A percentile compares a stretch with the other conserved stretches of the same genome.
phyloP scores from a whole-genome alignment of 371 early-diverging fungal species.

The Mortierella sp. region DNA sequence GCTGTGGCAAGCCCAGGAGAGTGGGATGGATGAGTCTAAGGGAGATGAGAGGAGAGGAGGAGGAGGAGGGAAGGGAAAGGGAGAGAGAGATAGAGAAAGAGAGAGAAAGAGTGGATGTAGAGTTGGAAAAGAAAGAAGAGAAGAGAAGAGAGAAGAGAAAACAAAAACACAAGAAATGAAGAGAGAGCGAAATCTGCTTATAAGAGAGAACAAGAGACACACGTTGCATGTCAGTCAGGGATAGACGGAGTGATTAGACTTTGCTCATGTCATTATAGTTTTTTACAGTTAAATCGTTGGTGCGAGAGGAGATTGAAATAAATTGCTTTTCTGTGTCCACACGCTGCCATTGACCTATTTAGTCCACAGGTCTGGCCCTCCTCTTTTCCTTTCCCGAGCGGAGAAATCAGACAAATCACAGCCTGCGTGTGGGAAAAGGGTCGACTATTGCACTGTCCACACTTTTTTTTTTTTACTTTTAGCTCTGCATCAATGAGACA shows the following conservation, averaged over 20 bases:
- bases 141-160: background rate
- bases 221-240: too few species aligned
- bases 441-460: too few species aligned
- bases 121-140: background rate
- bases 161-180: background rate
- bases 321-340: background rate
- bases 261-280: background rate
- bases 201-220: background rate
- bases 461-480: too few species aligned
- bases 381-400: too few species aligned
- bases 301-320: slow-evolving; percentile 5
- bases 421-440: too few species aligned
- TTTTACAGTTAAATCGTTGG: background rate
- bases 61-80: background rate
- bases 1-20: slow-evolving; percentile 7
- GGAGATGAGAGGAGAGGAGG: background rate
- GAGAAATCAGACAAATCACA: too few species aligned
- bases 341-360: slow-evolving; percentile 2
- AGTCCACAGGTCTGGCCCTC: too few species aligned
- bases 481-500: too few species aligned
- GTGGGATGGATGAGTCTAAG: slow-evolving; percentile 1
- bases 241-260: too few species aligned
- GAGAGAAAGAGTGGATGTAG: background rate
- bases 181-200: too few species aligned
- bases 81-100: slow-evolving; percentile 6